These are phyloP conservation scores for Phytophthora citrophthora DNA, from an alignment of 352 stramenopile genomes.

Conservation along the genomic window DNA sequence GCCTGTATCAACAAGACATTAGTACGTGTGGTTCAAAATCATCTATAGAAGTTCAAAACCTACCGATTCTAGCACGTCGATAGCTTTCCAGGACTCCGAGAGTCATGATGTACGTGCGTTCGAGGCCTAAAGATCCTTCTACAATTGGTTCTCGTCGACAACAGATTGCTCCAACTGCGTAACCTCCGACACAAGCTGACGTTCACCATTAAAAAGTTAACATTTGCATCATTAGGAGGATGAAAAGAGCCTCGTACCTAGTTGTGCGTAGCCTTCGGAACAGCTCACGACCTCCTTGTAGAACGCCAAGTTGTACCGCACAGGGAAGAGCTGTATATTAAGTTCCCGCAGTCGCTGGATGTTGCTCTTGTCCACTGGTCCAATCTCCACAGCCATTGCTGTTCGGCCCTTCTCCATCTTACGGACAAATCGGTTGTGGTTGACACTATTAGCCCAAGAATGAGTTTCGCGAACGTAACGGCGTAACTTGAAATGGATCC, in stretches of 20 bases:
- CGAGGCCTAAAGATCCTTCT: slow-evolving; percentile 7
- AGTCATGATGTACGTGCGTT: slow-evolving; percentile 95
- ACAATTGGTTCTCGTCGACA: slow-evolving; percentile 76
- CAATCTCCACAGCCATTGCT: slow-evolving; percentile 42
- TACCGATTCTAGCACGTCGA: slow-evolving; percentile 74
- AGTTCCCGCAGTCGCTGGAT: slow-evolving; percentile 85
- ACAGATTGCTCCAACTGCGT: slow-evolving; percentile 91
- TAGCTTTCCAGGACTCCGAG: slow-evolving; percentile 92
- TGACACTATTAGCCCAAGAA: no score
- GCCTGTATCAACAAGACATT: slow-evolving; percentile 22
- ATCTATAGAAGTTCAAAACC: slow-evolving; percentile 22
- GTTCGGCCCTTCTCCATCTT: neutral
- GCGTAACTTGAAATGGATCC: slow-evolving; percentile 27
- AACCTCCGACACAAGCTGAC: slow-evolving; percentile 77
- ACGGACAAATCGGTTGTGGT: no score
- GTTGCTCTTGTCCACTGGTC: slow-evolving; percentile 65
- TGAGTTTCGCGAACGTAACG: slow-evolving; percentile 20
- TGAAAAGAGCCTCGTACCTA: slow-evolving; percentile 35
- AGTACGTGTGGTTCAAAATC: neutral
- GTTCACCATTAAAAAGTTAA: neutral
- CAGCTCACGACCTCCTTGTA: slow-evolving; percentile 91
- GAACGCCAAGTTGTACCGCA: slow-evolving; percentile 93
- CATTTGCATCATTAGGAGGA: neutral
- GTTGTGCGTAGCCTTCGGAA: slow-evolving; percentile 53
- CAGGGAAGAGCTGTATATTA: slow-evolving; percentile 92